Evolutionary conservation across 257 asterid genomes (phyloP).

Genomic region (Solanum chilense): DNA sequence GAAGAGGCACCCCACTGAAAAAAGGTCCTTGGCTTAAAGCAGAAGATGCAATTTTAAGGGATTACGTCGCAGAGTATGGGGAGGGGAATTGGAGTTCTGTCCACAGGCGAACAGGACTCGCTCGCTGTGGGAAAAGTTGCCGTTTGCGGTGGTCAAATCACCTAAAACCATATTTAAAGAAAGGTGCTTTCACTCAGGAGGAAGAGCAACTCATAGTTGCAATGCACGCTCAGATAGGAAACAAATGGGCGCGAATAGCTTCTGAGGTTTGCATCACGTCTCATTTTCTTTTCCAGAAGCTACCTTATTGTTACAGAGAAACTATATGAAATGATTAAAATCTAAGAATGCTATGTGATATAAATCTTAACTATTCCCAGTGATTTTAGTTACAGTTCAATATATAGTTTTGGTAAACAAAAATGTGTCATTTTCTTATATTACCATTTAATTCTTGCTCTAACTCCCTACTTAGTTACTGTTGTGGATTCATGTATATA

Average conservation of each 20-base stretch:
- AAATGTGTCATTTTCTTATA: background rate
- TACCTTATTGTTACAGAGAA: background rate
- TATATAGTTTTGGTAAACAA: background rate
- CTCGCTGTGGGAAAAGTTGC: constrained; percentile 88
- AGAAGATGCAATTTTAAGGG: constrained; percentile 58
- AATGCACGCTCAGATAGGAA: constrained; percentile 72
- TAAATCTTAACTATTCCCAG: background rate
- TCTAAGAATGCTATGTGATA: background rate
- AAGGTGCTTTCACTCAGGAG: constrained; percentile 57
- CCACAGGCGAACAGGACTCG: constrained; percentile 65
- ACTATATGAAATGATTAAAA: background rate
- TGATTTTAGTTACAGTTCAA: background rate
- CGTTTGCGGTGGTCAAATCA: constrained; percentile 88
- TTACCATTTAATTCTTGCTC: background rate
- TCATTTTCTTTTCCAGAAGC: background rate
- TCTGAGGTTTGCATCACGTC: constrained; percentile 46
- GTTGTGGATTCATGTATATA: background rate
- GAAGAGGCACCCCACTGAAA: constrained; percentile 34
- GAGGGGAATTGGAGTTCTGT: constrained; percentile 85
- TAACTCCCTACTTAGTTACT: background rate
- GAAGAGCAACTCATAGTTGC: constrained; percentile 60
- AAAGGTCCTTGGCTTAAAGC: constrained; percentile 93
- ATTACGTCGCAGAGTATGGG: constrained; percentile 60
- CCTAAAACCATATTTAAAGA: constrained; percentile 66
- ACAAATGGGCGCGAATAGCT: constrained; percentile 91